Evolutionary conservation across 352 stramenopile genomes (phyloP).

Genomic region (Globisporangium canariense): DNA sequence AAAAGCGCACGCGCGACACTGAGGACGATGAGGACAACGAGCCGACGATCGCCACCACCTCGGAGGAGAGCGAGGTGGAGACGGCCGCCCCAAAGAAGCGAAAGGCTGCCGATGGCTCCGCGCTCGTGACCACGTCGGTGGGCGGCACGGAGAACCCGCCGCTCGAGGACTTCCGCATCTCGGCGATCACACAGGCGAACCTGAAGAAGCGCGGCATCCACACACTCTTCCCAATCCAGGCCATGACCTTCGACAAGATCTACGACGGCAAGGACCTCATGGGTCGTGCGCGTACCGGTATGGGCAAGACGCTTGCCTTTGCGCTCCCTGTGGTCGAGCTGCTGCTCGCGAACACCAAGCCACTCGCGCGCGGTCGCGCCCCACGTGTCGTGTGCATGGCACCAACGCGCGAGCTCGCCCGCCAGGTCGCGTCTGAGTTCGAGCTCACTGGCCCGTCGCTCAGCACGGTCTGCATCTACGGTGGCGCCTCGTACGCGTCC

Average conservation of each 20-base stretch:
- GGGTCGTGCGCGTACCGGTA: slow-evolving; percentile 95
- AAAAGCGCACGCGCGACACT: slow-evolving; percentile 58
- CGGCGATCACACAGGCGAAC: slow-evolving; percentile 48
- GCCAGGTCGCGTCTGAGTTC: slow-evolving; percentile 94
- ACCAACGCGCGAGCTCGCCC: slow-evolving; percentile 96
- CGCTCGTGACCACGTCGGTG: slow-evolving; percentile 25
- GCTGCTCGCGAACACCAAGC: slow-evolving; percentile 83
- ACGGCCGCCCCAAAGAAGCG: slow-evolving; percentile 29
- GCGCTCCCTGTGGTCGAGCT: slow-evolving; percentile 94
- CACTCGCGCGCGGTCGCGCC: slow-evolving; percentile 58
- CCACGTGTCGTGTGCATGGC: slow-evolving; percentile 96
- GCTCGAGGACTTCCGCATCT: slow-evolving; percentile 72
- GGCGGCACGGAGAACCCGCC: slow-evolving; percentile 61
- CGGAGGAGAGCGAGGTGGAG: slow-evolving; percentile 54
- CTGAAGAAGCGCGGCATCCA: slow-evolving; percentile 80
- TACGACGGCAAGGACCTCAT: slow-evolving; percentile 96
- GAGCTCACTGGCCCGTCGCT: slow-evolving; percentile 76
- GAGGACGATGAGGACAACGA: slow-evolving; percentile 24
- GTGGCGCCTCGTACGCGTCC: slow-evolving; percentile 85
- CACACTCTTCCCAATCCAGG: slow-evolving; percentile 91
- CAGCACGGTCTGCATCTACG: slow-evolving; percentile 90
- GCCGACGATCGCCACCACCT: slow-evolving; percentile 36
- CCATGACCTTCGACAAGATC: slow-evolving; percentile 95
- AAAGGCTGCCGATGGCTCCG: slow-evolving; percentile 12
- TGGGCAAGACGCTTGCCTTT: slow-evolving; percentile 99